Percentiles rank a stretch among this genome's conserved stretches.
Evolutionary conservation across 2,329 filamentous ascomycete species (phyloP).

Genomic region (Monilinia fructicola): DNA sequence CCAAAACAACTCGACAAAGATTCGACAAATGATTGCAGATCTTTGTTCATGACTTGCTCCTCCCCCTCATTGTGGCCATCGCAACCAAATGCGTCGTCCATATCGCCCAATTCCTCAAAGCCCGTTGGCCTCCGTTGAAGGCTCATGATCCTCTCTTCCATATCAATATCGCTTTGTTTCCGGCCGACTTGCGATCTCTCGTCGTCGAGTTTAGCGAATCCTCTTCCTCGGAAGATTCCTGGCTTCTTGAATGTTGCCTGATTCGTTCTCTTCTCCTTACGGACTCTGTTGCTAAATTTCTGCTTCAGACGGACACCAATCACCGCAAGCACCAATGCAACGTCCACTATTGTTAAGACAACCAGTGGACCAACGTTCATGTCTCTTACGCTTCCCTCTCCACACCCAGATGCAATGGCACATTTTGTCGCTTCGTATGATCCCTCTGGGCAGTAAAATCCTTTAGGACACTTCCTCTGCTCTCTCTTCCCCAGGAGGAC

Average conservation of each 20-base stretch:
- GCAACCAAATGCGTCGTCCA: constrained; percentile 26
- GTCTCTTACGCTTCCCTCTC: constrained; percentile 46
- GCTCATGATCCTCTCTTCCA: constrained; percentile 27
- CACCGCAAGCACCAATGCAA: constrained; percentile 44
- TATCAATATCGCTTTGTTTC: constrained; percentile 24
- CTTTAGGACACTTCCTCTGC: constrained; percentile 47
- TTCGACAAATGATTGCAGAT: constrained; percentile 52
- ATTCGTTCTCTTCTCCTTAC: constrained; percentile 32
- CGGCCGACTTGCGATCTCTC: constrained; percentile 25
- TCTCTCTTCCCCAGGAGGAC: constrained; percentile 46
- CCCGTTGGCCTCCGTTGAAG: constrained; percentile 29
- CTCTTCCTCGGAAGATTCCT: constrained; percentile 38
- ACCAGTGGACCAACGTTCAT: constrained; percentile 28
- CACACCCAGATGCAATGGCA: constrained; percentile 48
- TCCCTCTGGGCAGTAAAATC: constrained; percentile 53
- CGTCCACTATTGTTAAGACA: constrained; percentile 44
- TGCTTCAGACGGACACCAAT: constrained; percentile 6
- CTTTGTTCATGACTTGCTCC: constrained; percentile 39
- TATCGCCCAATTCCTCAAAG: constrained; percentile 24
- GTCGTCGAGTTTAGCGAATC: constrained; percentile 34
- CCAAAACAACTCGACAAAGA: constrained; percentile 54
- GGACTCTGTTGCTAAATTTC: constrained; percentile 5
- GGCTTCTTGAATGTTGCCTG: constrained; percentile 27
- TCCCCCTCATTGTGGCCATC: constrained; percentile 26
- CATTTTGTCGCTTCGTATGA: constrained; percentile 51